These are phyloP conservation scores for Syncephalis fuscata DNA, from an alignment of 371 early-diverging fungal genomes.

Conservation along the genomic window DNA sequence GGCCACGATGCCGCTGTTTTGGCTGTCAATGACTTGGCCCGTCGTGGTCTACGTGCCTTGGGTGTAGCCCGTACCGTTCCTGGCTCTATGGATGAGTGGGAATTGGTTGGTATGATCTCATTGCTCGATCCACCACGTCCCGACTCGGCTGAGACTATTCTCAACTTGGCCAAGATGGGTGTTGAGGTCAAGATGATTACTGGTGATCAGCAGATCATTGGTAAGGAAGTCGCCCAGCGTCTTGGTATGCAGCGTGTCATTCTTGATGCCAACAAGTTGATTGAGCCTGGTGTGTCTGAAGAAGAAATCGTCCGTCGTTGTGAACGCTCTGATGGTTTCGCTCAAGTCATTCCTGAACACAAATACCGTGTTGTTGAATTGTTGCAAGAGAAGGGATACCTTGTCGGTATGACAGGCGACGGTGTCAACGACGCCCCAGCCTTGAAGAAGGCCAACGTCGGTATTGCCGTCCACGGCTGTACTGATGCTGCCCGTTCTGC, in stretches of 20 bases:
- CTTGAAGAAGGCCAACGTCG: slow-evolving; percentile 64
- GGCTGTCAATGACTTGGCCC: slow-evolving; percentile 50
- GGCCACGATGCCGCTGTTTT: slow-evolving; percentile 55
- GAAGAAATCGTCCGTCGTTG: slow-evolving; percentile 70
- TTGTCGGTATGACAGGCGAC: slow-evolving; percentile 87
- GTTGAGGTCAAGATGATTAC: slow-evolving; percentile 77
- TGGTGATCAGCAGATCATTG: slow-evolving; percentile 64
- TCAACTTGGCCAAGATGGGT: slow-evolving; percentile 46
- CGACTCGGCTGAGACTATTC: slow-evolving; percentile 56
- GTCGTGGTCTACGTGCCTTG: slow-evolving; percentile 62
- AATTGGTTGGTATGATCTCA: slow-evolving; percentile 41
- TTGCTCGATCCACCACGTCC: slow-evolving; percentile 81
- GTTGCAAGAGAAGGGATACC: slow-evolving; percentile 57
- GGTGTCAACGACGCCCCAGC: slow-evolving; percentile 95
- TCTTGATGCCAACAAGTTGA: slow-evolving; percentile 52
- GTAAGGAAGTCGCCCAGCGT: slow-evolving; percentile 63
- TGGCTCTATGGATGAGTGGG: slow-evolving; percentile 36
- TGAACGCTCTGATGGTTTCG: slow-evolving; percentile 65
- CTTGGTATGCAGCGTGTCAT: slow-evolving; percentile 68
- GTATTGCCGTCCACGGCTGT: slow-evolving; percentile 42
- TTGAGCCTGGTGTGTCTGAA: slow-evolving; percentile 67
- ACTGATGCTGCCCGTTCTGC: slow-evolving; percentile 58
- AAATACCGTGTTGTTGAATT: slow-evolving; percentile 84
- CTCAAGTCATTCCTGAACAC: slow-evolving; percentile 65
- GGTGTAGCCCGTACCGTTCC: slow-evolving; percentile 66